phyloP scores from a whole-genome alignment of 164 flowering plant species.

The Stephania cephalantha region DNA sequence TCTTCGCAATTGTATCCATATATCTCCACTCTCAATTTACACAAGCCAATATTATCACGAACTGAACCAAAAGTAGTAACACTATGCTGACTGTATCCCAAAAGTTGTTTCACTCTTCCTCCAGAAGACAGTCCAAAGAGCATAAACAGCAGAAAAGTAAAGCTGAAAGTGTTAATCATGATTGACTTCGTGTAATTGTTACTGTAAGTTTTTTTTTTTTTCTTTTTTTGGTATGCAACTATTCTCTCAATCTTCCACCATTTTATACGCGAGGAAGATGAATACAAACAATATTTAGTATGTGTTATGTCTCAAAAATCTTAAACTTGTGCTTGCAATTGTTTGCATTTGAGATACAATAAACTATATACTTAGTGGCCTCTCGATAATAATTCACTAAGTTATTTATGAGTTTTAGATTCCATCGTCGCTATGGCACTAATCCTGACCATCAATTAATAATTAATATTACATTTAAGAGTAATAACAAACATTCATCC shows the following conservation, averaged over 20 bases:
- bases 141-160: conserved; percentile 17
- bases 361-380: conserved; percentile 8
- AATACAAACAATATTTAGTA: conserved; percentile 16
- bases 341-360: not conserved
- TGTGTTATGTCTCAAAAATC: conserved; percentile 4
- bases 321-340: not conserved
- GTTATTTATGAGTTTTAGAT: not conserved
- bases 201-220: not conserved
- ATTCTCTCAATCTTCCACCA: conserved; percentile 6
- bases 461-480: not conserved
- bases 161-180: conserved; percentile 20
- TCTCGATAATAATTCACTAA: conserved; percentile 10
- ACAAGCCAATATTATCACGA: conserved; percentile 40
- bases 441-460: not conserved
- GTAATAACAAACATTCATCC: not conserved
- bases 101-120: conserved; percentile 22
- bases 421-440: not conserved
- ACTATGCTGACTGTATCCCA: not conserved
- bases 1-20: conserved; percentile 60
- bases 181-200: not conserved
- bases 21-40: conserved; percentile 40
- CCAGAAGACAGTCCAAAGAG: conserved; percentile 24
- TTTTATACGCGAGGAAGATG: conserved; percentile 16
- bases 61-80: conserved; percentile 7
- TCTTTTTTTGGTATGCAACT: not conserved